These are phyloP conservation scores for Waltergamsia citrina DNA, from an alignment of 2,329 filamentous ascomycete genomes.

Conservation along the genomic window DNA sequence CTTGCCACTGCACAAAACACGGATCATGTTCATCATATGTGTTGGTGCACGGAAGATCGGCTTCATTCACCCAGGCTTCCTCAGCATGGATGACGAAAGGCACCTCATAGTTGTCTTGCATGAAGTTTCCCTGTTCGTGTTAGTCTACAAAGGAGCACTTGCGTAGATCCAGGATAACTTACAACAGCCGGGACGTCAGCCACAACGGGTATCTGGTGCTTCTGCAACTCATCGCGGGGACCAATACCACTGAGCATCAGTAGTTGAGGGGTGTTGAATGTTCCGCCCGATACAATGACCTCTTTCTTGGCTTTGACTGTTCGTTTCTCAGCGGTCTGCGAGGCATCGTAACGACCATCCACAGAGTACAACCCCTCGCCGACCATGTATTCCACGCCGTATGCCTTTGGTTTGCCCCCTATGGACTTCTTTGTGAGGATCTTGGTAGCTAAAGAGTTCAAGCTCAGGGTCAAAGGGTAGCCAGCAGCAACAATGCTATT, in stretches of 20 bases:
- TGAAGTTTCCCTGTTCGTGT: slow-evolving; percentile 30
- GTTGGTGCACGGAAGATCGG: background rate
- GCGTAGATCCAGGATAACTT: background rate
- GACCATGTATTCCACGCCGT: slow-evolving; percentile 22
- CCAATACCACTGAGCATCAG: slow-evolving; percentile 26
- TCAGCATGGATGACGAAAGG: slow-evolving; percentile 7
- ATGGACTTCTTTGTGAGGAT: slow-evolving; percentile 16
- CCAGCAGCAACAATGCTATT: background rate
- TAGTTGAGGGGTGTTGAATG: slow-evolving; percentile 23
- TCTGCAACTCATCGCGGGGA: slow-evolving; percentile 15
- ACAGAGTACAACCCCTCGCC: slow-evolving; percentile 29
- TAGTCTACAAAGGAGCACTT: background rate
- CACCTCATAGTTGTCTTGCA: slow-evolving; percentile 47
- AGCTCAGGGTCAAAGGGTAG: slow-evolving; percentile 7
- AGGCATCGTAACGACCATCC: slow-evolving; percentile 10
- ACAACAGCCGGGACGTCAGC: slow-evolving; percentile 43
- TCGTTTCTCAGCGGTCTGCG: slow-evolving; percentile 2
- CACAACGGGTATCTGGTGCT: slow-evolving; percentile 34
- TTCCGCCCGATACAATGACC: slow-evolving; percentile 23
- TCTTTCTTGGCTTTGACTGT: slow-evolving; percentile 14
- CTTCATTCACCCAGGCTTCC: slow-evolving; percentile 2
- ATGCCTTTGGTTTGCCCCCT: slow-evolving; percentile 7
- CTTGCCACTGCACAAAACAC: slow-evolving; percentile 6
- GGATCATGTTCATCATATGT: slow-evolving; percentile 5
- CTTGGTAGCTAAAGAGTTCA: slow-evolving; percentile 19